Conservation (phyloP, 2,329 filamentous ascomycete genomes). For the Xylariales sp. region DNA sequence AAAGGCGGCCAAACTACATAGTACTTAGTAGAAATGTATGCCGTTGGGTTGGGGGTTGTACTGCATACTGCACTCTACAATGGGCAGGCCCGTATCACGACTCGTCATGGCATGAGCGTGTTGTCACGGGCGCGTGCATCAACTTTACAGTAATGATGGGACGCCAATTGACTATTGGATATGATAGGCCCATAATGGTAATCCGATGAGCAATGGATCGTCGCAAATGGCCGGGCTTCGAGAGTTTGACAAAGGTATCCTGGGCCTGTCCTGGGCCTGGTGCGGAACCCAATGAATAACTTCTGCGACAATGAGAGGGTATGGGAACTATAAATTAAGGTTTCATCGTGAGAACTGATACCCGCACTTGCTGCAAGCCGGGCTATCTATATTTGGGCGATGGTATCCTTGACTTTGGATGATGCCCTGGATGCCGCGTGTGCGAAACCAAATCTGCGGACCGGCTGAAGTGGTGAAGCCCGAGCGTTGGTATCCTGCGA, state of each 20-base stretch:
- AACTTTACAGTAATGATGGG: slow-evolving; percentile 15
- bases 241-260: neutral
- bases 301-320: slow-evolving; percentile 3
- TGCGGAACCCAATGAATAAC: neutral
- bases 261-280: too few species aligned
- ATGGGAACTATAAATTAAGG: slow-evolving; percentile 3
- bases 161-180: slow-evolving; percentile 12
- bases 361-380: slow-evolving; percentile 3
- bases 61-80: slow-evolving; percentile 14
- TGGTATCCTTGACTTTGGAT: slow-evolving; percentile 6
- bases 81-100: slow-evolving; percentile 11
- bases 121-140: slow-evolving; percentile 34
- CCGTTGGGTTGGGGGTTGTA: slow-evolving; percentile 13
- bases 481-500: slow-evolving; percentile 20
- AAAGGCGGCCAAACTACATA: neutral
- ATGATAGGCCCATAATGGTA: neutral
- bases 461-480: slow-evolving; percentile 30
- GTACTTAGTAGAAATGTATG: neutral
- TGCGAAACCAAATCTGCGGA: slow-evolving; percentile 30
- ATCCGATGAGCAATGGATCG: neutral
- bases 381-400: slow-evolving; percentile 20
- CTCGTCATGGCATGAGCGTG: slow-evolving; percentile 17
- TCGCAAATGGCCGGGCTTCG: neutral
- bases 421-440: slow-evolving; percentile 20
- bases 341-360: slow-evolving; percentile 8